Evolutionary conservation across 225 moss, liverwort and hornwort genomes (phyloP), one percentile per base, ranked within the genome.

Genomic region (Polytrichum formosum): DNA sequence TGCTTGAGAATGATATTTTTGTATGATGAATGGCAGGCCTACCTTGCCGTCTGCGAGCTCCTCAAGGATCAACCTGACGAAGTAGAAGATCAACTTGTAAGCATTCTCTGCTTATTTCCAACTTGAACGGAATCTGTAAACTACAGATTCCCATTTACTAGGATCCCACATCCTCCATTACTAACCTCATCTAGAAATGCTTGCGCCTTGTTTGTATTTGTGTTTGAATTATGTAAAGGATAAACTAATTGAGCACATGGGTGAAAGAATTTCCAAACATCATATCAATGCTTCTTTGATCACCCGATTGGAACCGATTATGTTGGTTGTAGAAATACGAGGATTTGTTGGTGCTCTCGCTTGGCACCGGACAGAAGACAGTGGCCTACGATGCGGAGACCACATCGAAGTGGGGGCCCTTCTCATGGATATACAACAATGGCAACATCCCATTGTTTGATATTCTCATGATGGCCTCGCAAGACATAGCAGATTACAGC

Each of bases 341-440:
- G 33, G 82, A 82, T 35, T 70, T 82, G 56, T 70, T 73, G 63
- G 75, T 82, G 70, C 78, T 79, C 70, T 79, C 78, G 5, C 67
- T 79, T 21, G 72, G 78, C 20, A 75, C 72, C 6, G 75, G 74
- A 4, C 53, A 68, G 65, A 61, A 54, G 5, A 54, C 62, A 58
- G 27, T 61, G n/a, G 66, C 72, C 53, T 79, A 63, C 29, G 66
- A 26, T 29, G 78, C 63, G 13, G 70, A 75, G 66, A 63, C 26
- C 5, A 7, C 67, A 56, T 58, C 73, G 2, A 33, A n/a, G 61
- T 79, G 67, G 75, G 67, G 70, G 33, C 46, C 66, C 75, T 33
- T 73, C 8, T 80, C 69, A 26, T 76, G 82, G 76, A 63, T 76
- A n/a, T 63, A 30, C 5, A 70, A 79, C 67, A 76, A 73, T 18